Percentiles rank a stretch among this genome's conserved stretches.
Evolutionary conservation across 1,284 basidiomycete species (phyloP).

Genomic region (Heterobasidion annosum): DNA sequence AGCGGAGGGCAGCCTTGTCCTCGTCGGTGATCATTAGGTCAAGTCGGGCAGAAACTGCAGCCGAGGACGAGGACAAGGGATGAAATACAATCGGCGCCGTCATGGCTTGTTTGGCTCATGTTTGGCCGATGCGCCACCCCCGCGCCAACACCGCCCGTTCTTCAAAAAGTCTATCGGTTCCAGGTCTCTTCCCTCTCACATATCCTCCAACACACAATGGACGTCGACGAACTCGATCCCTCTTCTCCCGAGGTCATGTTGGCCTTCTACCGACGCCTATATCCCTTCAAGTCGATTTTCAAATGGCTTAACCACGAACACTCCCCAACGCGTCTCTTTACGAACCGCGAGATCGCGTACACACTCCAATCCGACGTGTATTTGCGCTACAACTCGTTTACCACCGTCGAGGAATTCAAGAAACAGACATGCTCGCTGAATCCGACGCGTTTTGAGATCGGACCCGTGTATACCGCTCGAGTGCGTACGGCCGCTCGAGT

Average conservation of each 20-base stretch:
- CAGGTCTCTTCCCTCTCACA: neutral
- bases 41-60: neutral
- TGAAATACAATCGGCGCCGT: no score
- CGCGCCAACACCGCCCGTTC: no score
- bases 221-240: slow-evolving; percentile 13
- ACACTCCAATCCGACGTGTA: slow-evolving; percentile 90
- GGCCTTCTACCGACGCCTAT: slow-evolving; percentile 85
- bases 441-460: slow-evolving; percentile 94
- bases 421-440: slow-evolving; percentile 79
- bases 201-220: slow-evolving; percentile 2
- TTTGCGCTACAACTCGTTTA: slow-evolving; percentile 92
- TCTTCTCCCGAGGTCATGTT: slow-evolving; percentile 49
- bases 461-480: slow-evolving; percentile 85
- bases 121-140: no score
- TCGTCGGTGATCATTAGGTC: slow-evolving; percentile 56
- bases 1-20: slow-evolving; percentile 64
- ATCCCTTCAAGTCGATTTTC: slow-evolving; percentile 92
- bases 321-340: slow-evolving; percentile 66
- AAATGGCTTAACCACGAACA: slow-evolving; percentile 94
- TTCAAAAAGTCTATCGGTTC: no score
- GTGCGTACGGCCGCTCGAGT: slow-evolving; percentile 33
- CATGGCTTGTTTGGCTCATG: no score
- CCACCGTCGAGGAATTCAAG: slow-evolving; percentile 82
- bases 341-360: slow-evolving; percentile 96
- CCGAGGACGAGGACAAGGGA: no score